These are phyloP conservation scores for Kazachstania africana DNA, from an alignment of 805 yeast genomes.

Conservation along the genomic window DNA sequence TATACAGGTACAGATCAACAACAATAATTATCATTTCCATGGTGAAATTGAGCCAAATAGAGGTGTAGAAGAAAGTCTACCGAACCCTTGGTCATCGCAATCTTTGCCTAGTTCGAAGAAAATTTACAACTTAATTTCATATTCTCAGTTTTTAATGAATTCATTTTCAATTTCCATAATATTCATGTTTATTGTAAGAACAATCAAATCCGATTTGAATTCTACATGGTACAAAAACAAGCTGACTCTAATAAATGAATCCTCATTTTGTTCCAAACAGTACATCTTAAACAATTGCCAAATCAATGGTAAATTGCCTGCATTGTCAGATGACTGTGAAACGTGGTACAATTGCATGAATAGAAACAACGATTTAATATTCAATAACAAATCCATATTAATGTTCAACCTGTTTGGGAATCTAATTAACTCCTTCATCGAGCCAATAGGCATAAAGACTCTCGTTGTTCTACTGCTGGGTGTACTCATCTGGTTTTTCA, in stretches of 20 bases:
- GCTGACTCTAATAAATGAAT: conserved; percentile 36
- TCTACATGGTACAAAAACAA: conserved; percentile 37
- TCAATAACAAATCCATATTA: conserved; percentile 41
- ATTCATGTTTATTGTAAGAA: conserved; percentile 33
- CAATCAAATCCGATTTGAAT: conserved; percentile 44
- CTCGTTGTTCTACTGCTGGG: conserved; percentile 32
- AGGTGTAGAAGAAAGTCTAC: conserved; percentile 25
- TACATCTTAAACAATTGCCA: conserved; percentile 47
- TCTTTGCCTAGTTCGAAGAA: conserved; percentile 41
- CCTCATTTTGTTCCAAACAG: conserved; percentile 39
- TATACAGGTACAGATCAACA: conserved; percentile 16
- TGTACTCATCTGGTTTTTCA: conserved; percentile 37
- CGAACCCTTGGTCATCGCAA: conserved; percentile 46
- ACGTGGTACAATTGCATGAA: conserved; percentile 60
- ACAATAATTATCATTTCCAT: conserved; percentile 15
- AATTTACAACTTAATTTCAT: conserved; percentile 50
- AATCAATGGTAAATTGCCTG: conserved; percentile 43
- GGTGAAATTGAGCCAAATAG: background rate
- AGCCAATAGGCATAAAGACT: conserved; percentile 56
- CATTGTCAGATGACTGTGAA: conserved; percentile 42
- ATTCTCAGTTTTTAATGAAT: conserved; percentile 46
- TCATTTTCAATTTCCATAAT: conserved; percentile 34
- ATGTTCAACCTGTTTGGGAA: conserved; percentile 55
- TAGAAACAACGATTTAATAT: conserved; percentile 32
- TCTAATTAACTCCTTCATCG: conserved; percentile 49